phyloP scores from a whole-genome alignment of 1,139 yeast species.

The Kodamaea alishanica region DNA sequence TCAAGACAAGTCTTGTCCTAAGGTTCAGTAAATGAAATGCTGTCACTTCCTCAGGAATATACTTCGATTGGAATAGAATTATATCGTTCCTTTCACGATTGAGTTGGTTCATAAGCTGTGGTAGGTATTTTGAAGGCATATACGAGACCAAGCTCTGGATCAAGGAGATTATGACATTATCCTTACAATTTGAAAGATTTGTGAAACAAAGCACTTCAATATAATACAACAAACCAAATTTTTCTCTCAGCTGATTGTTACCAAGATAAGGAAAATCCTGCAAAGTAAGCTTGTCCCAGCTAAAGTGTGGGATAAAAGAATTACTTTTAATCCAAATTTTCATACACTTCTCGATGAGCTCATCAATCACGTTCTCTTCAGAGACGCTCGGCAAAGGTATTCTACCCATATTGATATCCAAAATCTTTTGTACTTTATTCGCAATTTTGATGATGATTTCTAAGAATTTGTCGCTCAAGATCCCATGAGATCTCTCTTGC shows the following conservation, averaged over 20 bases:
- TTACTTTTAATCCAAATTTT: conserved; percentile 29
- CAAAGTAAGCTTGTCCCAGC: conserved; percentile 38
- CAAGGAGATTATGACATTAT: conserved; percentile 21
- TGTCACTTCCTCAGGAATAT: conserved; percentile 19
- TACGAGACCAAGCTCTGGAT: conserved; percentile 25
- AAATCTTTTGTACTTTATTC: background rate
- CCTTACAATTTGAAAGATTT: conserved; percentile 21
- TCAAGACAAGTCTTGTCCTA: conserved; percentile 20
- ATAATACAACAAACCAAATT: conserved; percentile 31
- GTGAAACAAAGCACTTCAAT: conserved; percentile 24
- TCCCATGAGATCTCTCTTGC: background rate
- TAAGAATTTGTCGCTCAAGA: no score
- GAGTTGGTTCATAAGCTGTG: conserved; percentile 22
- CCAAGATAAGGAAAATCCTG: conserved; percentile 44
- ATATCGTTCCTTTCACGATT: conserved; percentile 17
- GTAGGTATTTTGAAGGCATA: conserved; percentile 25
- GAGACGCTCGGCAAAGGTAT: conserved; percentile 28
- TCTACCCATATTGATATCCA: conserved; percentile 29
- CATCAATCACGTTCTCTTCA: conserved; percentile 22
- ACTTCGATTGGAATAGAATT: conserved; percentile 17
- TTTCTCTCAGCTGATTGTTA: conserved; percentile 35
- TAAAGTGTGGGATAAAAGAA: conserved; percentile 18
- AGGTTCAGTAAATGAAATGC: conserved; percentile 19
- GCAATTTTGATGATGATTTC: no score
- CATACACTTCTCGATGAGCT: conserved; percentile 26